phyloP scores from a whole-genome alignment of 2,329 filamentous ascomycete species.

The Aspergillus oerlinghausenensis region DNA sequence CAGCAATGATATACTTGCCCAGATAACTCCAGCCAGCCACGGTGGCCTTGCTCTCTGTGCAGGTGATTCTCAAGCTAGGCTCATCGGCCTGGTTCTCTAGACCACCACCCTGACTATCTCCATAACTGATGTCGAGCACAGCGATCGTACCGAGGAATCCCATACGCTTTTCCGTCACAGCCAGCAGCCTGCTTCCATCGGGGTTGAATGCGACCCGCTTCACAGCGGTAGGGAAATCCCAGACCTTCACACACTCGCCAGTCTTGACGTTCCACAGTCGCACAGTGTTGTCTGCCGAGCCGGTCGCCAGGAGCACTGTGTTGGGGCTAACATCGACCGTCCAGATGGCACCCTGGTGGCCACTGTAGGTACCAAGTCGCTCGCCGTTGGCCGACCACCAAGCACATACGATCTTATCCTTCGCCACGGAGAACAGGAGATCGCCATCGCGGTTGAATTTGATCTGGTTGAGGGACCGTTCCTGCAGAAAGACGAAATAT shows the following conservation, averaged over 20 bases:
- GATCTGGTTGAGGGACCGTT: constrained; percentile 93
- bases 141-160: constrained; percentile 92
- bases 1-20: constrained; percentile 92
- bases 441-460: constrained; percentile 95
- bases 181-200: constrained; percentile 83
- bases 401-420: constrained; percentile 94
- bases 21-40: constrained; percentile 96
- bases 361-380: constrained; percentile 91
- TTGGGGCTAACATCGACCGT: constrained; percentile 95
- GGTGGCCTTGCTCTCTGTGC: constrained; percentile 93
- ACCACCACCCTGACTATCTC: constrained; percentile 53
- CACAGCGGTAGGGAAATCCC: constrained; percentile 95
- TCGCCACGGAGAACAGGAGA: constrained; percentile 89
- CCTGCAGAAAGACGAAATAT: constrained; percentile 43
- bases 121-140: constrained; percentile 82
- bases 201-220: constrained; percentile 98
- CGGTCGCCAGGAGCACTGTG: constrained; percentile 84
- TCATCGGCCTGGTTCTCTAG: constrained; percentile 76
- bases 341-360: constrained; percentile 97
- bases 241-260: constrained; percentile 89
- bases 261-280: constrained; percentile 94
- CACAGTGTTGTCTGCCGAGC: constrained; percentile 97
- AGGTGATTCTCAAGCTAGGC: constrained; percentile 79
- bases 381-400: constrained; percentile 99
- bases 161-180: constrained; percentile 98